These are phyloP conservation scores for Hypoxylon sp. DNA, from an alignment of 2,329 filamentous ascomycete genomes.

Conservation along the genomic window DNA sequence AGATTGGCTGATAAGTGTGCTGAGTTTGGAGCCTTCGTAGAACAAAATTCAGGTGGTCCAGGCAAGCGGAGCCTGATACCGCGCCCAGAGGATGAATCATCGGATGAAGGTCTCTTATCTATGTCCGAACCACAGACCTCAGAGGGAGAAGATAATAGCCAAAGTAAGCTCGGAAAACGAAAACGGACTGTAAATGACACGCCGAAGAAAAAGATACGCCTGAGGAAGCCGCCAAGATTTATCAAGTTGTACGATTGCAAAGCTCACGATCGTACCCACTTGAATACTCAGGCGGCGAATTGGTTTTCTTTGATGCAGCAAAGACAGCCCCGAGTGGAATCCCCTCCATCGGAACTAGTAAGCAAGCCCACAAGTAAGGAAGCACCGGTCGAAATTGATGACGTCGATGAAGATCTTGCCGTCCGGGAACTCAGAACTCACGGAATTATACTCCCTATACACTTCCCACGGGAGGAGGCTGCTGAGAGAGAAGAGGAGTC, in stretches of 20 bases:
- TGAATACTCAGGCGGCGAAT: conserved; percentile 35
- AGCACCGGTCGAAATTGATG: not conserved
- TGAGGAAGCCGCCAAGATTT: conserved; percentile 30
- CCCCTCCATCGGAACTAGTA: conserved; percentile 19
- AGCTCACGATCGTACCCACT: conserved; percentile 35
- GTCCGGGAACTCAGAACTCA: conserved; percentile 8
- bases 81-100: conserved; percentile 41
- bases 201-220: conserved; percentile 25
- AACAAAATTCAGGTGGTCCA: conserved; percentile 8
- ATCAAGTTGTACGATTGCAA: conserved; percentile 39
- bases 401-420: conserved; percentile 15
- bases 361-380: not conserved
- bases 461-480: conserved; percentile 7
- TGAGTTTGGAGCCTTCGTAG: conserved; percentile 40
- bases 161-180: conserved; percentile 21
- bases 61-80: conserved; percentile 27
- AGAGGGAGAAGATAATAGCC: not conserved
- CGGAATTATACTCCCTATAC: conserved; percentile 31
- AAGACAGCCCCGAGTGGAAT: conserved; percentile 36
- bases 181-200: conserved; percentile 20
- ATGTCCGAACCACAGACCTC: conserved; percentile 1
- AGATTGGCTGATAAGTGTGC: conserved; percentile 35
- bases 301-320: conserved; percentile 38
- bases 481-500: conserved; percentile 7
- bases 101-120: conserved; percentile 38